Evolutionary conservation across 148 eudicot genomes (phyloP), one percentile per base, ranked within the genome.

Genomic region (Chenopodium suecicum): DNA sequence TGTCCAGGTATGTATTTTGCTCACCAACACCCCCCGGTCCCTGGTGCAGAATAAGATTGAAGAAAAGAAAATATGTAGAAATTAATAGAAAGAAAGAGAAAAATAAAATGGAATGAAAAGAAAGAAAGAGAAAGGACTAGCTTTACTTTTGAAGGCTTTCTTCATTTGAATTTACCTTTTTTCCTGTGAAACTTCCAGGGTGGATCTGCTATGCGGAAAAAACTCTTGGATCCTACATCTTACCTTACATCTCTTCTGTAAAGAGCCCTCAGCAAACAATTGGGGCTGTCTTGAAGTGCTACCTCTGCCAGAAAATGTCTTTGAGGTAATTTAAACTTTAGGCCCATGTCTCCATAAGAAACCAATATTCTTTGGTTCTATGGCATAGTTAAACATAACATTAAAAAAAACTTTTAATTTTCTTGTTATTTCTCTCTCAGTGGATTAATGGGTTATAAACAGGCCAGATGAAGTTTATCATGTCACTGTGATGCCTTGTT

Each of bases 201-300:
- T 96, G 99, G 99, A 94, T 96, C 84, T 96, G 99, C 87, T 96
- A 96, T 87, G 98, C 99, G 17, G 99, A 96, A 80, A 96, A 96
- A 88, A 92, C 97, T 76, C 95, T 96, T 84, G 99, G 99, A 69
- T 92, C 99, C 9, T 96, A 88, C 80, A 88, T 96, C 77, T 89
- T 96, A 80, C 99, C 99, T 75, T 88, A 92, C 81, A 92, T 96
- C 78, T 96, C 99, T 60, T 92, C 99, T 37, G 99, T 96, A 22
- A 96, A 94, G 88, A 96, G 99, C 84, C 99, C 99, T 63, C 99
- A 96, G 80, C 99, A 96, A 86, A 88, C 92, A 50, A 96, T 96
- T 74, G 99, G 99, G 76, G 88, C 98, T 60, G 88, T 90, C 64
- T 81, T 96, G 74, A 96, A 96, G 91, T 93, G 86, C 48, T 89